phyloP scores from a whole-genome alignment of 2,329 filamentous ascomycete species.

The Trichophyton verrucosum region DNA sequence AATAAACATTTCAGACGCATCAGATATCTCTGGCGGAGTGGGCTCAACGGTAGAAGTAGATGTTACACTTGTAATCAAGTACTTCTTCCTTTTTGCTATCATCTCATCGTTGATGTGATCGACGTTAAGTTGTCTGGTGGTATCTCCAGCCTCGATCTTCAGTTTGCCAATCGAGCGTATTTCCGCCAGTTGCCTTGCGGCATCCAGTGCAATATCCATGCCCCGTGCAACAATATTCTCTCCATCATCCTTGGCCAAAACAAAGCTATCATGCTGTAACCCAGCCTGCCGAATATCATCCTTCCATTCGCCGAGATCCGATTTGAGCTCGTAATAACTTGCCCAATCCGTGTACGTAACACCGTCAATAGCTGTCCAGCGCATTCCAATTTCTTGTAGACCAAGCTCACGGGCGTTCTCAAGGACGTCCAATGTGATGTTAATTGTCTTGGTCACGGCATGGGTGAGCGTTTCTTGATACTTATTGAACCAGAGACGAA shows the following conservation, averaged over 20 bases:
- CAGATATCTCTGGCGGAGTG: background rate
- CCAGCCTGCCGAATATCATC: conserved; percentile 67
- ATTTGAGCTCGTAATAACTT: conserved; percentile 81
- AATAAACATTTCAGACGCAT: background rate
- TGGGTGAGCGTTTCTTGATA: conserved; percentile 59
- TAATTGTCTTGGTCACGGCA: conserved; percentile 59
- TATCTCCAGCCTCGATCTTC: conserved; percentile 67
- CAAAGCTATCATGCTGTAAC: conserved; percentile 58
- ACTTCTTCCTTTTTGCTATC: background rate
- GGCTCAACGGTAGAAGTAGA: background rate
- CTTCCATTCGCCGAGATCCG: conserved; percentile 72
- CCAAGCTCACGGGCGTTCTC: conserved; percentile 72
- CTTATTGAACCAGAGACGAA: conserved; percentile 62
- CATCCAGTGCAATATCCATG: conserved; percentile 65
- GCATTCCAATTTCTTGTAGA: conserved; percentile 81
- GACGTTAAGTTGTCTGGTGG: conserved; percentile 64
- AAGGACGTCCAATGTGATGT: conserved; percentile 69
- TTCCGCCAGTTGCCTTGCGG: conserved; percentile 65
- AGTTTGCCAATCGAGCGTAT: conserved; percentile 74
- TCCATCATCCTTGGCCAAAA: conserved; percentile 53
- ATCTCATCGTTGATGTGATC: conserved; percentile 3
- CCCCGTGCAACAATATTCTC: conserved; percentile 61
- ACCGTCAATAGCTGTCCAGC: conserved; percentile 89
- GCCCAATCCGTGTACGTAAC: conserved; percentile 96
- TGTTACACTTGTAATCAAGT: background rate